Evolutionary conservation across 176 grass and related monocot genomes (phyloP).

Genomic region (Ampelocalamus luodianensis): DNA sequence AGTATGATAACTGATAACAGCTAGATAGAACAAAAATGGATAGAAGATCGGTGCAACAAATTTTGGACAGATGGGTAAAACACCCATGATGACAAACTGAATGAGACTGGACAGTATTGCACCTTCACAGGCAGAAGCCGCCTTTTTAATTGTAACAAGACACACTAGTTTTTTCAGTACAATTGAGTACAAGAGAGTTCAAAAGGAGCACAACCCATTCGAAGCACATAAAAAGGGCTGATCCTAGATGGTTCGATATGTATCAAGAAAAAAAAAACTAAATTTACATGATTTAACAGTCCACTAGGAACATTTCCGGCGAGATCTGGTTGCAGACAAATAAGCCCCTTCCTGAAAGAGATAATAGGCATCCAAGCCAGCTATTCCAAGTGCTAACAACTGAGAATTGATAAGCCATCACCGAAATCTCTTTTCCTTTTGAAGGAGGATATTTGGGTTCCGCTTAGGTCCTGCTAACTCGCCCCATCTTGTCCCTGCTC

Average conservation of each 20-base stretch:
- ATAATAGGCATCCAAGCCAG: background rate
- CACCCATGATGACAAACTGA: background rate
- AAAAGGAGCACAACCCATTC: slow-evolving; percentile 12
- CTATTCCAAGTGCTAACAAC: slow-evolving; percentile 17
- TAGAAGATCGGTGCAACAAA: background rate
- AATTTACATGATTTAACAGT: slow-evolving; percentile 45
- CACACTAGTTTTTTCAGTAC: slow-evolving; percentile 25
- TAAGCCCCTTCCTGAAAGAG: background rate
- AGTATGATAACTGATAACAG: background rate
- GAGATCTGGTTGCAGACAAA: background rate
- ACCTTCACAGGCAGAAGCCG: slow-evolving; percentile 1
- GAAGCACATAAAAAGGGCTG: background rate
- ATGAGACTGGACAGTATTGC: background rate
- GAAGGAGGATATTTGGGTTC: slow-evolving; percentile 85
- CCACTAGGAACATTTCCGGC: background rate
- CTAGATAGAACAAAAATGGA: background rate
- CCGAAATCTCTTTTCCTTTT: slow-evolving; percentile 64
- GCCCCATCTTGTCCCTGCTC: slow-evolving; percentile 63
- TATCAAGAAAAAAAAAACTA: slow-evolving; percentile 1
- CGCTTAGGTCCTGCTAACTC: slow-evolving; percentile 57
- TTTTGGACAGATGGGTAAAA: background rate
- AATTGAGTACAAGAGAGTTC: slow-evolving; percentile 17
- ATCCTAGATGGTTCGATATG: slow-evolving; percentile 8
- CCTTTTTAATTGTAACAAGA: slow-evolving; percentile 11
- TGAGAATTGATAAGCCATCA: slow-evolving; percentile 38